Evolutionary conservation across 257 asterid genomes (phyloP), one percentile per base, ranked within the genome.

Genomic region (Nicotiana sylvestris): DNA sequence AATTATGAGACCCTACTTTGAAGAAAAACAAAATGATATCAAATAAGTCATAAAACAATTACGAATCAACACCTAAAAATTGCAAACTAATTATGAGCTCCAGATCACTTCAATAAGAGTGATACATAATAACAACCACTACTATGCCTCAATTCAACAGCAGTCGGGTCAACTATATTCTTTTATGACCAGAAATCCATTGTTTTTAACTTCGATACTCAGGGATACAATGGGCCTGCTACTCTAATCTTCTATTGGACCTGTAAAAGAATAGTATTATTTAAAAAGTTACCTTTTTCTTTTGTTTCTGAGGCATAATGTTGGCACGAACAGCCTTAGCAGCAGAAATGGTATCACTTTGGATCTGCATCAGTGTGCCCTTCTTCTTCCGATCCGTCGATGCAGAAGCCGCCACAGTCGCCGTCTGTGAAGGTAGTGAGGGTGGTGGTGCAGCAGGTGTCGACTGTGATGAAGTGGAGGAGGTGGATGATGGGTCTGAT

Each of bases 281-380:
- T 29, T n/a, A 27, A 51, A 30, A n/a, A 74, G 6, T 12, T 53
- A 96, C 99, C 95, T 93, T 92, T 87, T 83, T 93, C 94, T 89
- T 92, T 84, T 91, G 98, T 87, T 81, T 93, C 72, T 93, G 97
- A 61, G 98, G 97, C 97, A 92, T 87, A 69, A 92, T 92, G 85
- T 93, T 93, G 65, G 92, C 90, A 35, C 97, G 93, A 90, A 95
- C 97, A 66, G 98, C 98, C 85, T 94, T 96, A 6, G 98, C 98
- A 83, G 94, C 99, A 58, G 98, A 91, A 72, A 93, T 90, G 60
- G 98, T 96, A 88, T 94, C 98, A 81, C 97, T 94, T 86, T 94
- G 99, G 97, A 96, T 94, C 95, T 96, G 98, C 98, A 96, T 86
- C 58, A 96, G 87, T 76, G 96, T 92, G 85, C 93, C 97, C 88